These are phyloP conservation scores for Picochlorum sp. DNA, from an alignment of 139 green algal species.

Conservation along the genomic window DNA sequence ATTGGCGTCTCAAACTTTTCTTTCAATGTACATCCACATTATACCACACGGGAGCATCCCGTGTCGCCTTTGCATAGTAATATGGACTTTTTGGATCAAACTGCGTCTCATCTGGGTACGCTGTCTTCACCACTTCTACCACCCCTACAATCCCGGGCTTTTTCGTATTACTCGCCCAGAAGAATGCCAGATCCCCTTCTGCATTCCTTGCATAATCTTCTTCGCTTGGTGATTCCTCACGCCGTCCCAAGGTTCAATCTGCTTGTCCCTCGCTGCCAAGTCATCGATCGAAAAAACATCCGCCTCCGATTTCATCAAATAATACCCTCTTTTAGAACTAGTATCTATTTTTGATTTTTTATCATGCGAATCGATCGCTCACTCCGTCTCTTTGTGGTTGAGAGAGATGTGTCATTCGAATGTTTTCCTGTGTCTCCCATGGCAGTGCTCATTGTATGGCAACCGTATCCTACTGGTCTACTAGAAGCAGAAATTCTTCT, in stretches of 20 bases:
- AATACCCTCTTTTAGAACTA: background rate
- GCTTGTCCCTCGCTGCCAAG: constrained; percentile 19
- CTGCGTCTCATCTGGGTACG: constrained; percentile 52
- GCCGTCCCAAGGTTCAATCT: constrained; percentile 53
- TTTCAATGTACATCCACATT: constrained; percentile 52
- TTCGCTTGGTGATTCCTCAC: constrained; percentile 58
- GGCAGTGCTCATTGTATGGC: too few species aligned
- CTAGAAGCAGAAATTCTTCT: too few species aligned
- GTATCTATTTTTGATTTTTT: background rate
- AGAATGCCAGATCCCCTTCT: constrained; percentile 46
- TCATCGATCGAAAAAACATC: constrained; percentile 56
- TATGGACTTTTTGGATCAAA: constrained; percentile 48
- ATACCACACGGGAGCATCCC: constrained; percentile 38
- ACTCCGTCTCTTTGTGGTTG: background rate
- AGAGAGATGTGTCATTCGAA: too few species aligned
- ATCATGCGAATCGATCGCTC: background rate
- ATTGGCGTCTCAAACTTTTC: constrained; percentile 27
- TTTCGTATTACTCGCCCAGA: constrained; percentile 56
- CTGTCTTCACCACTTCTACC: constrained; percentile 29
- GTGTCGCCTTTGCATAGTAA: constrained; percentile 36
- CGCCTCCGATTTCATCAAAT: constrained; percentile 51
- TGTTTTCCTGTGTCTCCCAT: too few species aligned
- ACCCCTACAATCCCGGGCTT: constrained; percentile 48
- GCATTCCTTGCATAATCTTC: constrained; percentile 61
- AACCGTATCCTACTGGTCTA: too few species aligned